phyloP scores from a whole-genome alignment of 179 eudicot genomes.

The Carnegiea gigantea region DNA sequence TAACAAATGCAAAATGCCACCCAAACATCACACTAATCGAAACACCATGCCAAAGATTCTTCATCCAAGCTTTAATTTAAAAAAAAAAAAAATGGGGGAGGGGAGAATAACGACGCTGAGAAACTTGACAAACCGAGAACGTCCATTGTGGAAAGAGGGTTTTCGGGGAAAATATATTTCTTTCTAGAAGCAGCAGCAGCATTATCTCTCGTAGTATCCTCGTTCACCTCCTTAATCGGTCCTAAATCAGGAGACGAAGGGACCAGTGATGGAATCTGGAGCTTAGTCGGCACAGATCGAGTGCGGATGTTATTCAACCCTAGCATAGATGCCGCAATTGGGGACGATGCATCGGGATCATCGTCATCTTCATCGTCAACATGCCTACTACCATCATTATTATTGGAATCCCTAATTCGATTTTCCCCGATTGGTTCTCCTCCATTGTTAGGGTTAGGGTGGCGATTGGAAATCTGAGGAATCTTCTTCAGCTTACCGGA shows the following conservation, averaged over 20 bases:
- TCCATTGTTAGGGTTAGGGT: background rate
- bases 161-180: constrained; percentile 45
- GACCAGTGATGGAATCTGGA: constrained; percentile 31
- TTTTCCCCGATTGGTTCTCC: background rate
- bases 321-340: constrained; percentile 46
- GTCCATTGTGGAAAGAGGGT: constrained; percentile 26
- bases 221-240: constrained; percentile 8
- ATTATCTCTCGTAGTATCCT: constrained; percentile 25
- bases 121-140: constrained; percentile 21
- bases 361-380: constrained; percentile 12
- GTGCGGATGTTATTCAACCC: constrained; percentile 76
- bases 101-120: background rate
- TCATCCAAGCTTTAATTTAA: background rate
- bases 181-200: constrained; percentile 24
- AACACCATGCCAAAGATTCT: background rate
- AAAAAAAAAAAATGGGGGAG: background rate
- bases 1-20: background rate
- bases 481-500: constrained; percentile 43
- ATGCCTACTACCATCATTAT: background rate
- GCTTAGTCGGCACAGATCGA: constrained; percentile 45
- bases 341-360: constrained; percentile 35
- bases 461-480: constrained; percentile 50
- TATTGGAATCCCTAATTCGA: background rate
- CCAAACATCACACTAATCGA: background rate
- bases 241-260: constrained; percentile 10